These are phyloP conservation scores for Vigna reflexopilosa DNA, from an alignment of 306 rosid genomes.

Conservation along the genomic window DNA sequence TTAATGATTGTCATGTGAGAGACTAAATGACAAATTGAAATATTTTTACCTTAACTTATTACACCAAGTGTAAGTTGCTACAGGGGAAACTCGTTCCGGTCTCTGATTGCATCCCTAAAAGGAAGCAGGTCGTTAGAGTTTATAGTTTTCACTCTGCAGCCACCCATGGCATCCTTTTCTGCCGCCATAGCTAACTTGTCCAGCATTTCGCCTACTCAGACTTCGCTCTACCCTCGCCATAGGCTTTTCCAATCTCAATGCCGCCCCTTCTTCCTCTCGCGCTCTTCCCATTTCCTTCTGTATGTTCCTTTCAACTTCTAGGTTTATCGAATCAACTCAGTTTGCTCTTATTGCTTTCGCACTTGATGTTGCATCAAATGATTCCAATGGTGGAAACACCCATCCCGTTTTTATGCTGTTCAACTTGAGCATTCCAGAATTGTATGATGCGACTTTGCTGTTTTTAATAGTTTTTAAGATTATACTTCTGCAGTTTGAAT, in stretches of 20 bases:
- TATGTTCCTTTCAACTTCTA: slow-evolving; percentile 12
- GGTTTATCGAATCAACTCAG: neutral
- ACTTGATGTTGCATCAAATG: neutral
- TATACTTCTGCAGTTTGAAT: neutral
- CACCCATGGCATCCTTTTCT: slow-evolving; percentile 55
- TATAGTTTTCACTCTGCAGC: neutral
- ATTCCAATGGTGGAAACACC: neutral
- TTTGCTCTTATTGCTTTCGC: neutral
- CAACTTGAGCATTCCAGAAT: neutral
- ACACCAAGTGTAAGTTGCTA: too few species aligned
- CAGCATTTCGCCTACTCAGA: slow-evolving; percentile 33
- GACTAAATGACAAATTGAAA: too few species aligned
- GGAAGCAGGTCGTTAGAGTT: too few species aligned
- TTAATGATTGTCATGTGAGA: too few species aligned
- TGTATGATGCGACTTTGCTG: neutral
- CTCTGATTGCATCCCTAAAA: too few species aligned
- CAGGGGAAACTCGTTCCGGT: too few species aligned
- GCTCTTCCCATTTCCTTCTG: slow-evolving; percentile 47
- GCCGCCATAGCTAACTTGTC: slow-evolving; percentile 45
- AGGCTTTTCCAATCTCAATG: slow-evolving; percentile 49
- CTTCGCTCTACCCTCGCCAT: neutral
- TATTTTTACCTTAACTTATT: too few species aligned
- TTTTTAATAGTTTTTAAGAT: neutral
- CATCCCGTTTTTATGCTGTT: neutral
- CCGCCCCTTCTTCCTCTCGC: slow-evolving; percentile 41